Evolutionary conservation across 108 stramenopile genomes (phyloP).

Genomic region (Licmophora abbreviata): DNA sequence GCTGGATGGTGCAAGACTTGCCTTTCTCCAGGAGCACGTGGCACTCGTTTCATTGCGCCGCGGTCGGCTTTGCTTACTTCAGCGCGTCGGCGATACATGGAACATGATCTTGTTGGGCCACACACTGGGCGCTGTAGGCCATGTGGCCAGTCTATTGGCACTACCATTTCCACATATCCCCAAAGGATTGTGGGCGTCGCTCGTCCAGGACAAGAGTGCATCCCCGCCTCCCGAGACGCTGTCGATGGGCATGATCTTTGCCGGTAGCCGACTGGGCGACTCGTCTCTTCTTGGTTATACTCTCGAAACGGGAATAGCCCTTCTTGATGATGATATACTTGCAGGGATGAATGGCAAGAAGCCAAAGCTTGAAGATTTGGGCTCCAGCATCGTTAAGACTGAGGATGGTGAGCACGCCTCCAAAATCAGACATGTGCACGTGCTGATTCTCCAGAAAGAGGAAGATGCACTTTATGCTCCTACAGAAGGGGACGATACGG

Average conservation of each 20-base stretch:
- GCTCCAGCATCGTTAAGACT: not conserved
- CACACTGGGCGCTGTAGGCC: slow-evolving; percentile 54
- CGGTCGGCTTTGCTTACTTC: slow-evolving; percentile 58
- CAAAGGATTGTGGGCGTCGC: slow-evolving; percentile 2
- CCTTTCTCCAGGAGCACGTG: slow-evolving; percentile 38
- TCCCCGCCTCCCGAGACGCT: no score
- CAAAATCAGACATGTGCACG: slow-evolving; percentile 6
- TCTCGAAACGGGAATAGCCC: slow-evolving; percentile 16
- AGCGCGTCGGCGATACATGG: slow-evolving; percentile 31
- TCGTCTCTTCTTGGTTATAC: slow-evolving; percentile 67
- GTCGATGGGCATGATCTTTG: slow-evolving; percentile 57
- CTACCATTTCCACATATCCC: slow-evolving; percentile 19
- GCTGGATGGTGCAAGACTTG: slow-evolving; percentile 57
- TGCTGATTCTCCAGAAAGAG: slow-evolving; percentile 47
- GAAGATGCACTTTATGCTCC: slow-evolving; percentile 69
- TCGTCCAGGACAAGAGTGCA: slow-evolving; percentile 1
- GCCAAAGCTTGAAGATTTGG: slow-evolving; percentile 15
- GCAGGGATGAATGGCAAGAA: slow-evolving; percentile 9
- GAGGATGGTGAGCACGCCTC: not conserved
- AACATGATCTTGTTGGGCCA: slow-evolving; percentile 56
- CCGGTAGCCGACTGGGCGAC: slow-evolving; percentile 78
- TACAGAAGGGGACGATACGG: slow-evolving; percentile 11
- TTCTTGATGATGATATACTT: slow-evolving; percentile 7
- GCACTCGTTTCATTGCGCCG: slow-evolving; percentile 53
- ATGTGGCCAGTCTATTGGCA: slow-evolving; percentile 44